phyloP scores from a whole-genome alignment of 768 basidiomycete species.

The Lactifluus rugatus region DNA sequence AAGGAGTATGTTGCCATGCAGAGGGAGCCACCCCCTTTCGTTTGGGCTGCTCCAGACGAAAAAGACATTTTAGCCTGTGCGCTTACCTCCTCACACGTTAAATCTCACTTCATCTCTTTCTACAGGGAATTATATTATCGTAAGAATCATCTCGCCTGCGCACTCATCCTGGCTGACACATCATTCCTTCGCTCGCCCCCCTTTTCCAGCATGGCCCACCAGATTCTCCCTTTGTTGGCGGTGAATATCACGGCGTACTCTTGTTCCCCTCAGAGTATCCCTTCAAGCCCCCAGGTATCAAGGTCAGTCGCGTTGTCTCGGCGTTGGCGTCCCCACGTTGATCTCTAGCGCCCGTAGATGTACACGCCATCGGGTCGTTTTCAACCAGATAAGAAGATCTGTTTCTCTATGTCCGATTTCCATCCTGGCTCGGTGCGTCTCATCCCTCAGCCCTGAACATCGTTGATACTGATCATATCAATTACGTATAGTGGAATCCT shows the following conservation, averaged over 20 bases:
- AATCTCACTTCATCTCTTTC: not conserved
- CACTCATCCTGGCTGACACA: constrained; percentile 4
- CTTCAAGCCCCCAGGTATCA: constrained; percentile 95
- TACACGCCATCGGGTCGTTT: constrained; percentile 86
- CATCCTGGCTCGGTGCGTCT: constrained; percentile 74
- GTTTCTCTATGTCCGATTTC: constrained; percentile 96
- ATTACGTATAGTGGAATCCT: constrained; percentile 68
- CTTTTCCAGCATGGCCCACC: constrained; percentile 74
- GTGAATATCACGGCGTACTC: constrained; percentile 91
- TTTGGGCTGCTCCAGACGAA: constrained; percentile 93
- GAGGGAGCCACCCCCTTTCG: constrained; percentile 87
- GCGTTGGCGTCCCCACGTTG: not conserved
- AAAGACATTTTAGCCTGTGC: constrained; percentile 93
- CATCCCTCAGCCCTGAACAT: not conserved
- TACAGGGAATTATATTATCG: constrained; percentile 91
- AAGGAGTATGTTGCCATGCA: constrained; percentile 94
- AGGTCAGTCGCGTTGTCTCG: constrained; percentile 40
- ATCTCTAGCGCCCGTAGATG: constrained; percentile 45
- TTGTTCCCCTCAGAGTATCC: constrained; percentile 92
- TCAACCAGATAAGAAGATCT: constrained; percentile 89
- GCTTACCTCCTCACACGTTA: constrained; percentile 26
- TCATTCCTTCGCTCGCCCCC: constrained; percentile 16
- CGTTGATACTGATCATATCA: not conserved
- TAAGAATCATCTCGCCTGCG: constrained; percentile 31
- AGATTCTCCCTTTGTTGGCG: constrained; percentile 82